Conservation (phyloP, 176 grass and related monocot species). For the Cenchrus purpureus region DNA sequence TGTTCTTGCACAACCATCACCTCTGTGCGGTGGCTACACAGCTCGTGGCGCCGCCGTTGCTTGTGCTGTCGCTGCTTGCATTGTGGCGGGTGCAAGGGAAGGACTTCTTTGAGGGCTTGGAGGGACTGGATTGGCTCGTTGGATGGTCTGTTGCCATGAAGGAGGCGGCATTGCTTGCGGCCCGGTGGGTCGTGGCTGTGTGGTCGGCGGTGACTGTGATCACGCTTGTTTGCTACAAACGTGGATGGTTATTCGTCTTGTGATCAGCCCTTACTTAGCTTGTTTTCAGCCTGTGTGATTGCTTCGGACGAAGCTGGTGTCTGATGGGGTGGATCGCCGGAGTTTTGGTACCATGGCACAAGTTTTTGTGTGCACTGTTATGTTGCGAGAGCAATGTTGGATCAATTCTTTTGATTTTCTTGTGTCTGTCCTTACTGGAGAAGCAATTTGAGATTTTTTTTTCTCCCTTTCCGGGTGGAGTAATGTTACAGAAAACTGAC, state of each 20-base stretch:
- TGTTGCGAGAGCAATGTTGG: conserved; percentile 28
- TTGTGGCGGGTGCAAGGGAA: conserved; percentile 68
- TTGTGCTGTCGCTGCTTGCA: conserved; percentile 66
- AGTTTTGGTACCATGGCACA: conserved; percentile 47
- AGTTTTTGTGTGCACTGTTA: conserved; percentile 39
- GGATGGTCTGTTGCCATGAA: conserved; percentile 70
- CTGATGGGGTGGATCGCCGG: conserved; percentile 29
- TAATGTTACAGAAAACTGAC: conserved; percentile 43
- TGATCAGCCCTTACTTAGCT: conserved; percentile 44
- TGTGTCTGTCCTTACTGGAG: conserved; percentile 31
- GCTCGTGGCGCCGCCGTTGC: conserved; percentile 59
- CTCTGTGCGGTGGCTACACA: conserved; percentile 72
- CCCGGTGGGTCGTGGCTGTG: conserved; percentile 66
- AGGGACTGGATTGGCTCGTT: conserved; percentile 45
- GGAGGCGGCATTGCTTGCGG: conserved; percentile 73
- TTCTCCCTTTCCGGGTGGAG: conserved; percentile 15
- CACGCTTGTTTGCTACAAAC: conserved; percentile 70
- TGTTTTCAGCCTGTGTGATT: not conserved
- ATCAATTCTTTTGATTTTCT: conserved; percentile 30
- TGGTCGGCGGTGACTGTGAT: conserved; percentile 64
- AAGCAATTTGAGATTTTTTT: conserved; percentile 34
- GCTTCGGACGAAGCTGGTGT: conserved; percentile 37
- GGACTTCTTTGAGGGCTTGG: conserved; percentile 61
- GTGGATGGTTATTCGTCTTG: conserved; percentile 74
- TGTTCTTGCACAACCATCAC: conserved; percentile 94